Conservation (phyloP, 2,329 filamentous ascomycete genomes). For the Laburnicola sp. region DNA sequence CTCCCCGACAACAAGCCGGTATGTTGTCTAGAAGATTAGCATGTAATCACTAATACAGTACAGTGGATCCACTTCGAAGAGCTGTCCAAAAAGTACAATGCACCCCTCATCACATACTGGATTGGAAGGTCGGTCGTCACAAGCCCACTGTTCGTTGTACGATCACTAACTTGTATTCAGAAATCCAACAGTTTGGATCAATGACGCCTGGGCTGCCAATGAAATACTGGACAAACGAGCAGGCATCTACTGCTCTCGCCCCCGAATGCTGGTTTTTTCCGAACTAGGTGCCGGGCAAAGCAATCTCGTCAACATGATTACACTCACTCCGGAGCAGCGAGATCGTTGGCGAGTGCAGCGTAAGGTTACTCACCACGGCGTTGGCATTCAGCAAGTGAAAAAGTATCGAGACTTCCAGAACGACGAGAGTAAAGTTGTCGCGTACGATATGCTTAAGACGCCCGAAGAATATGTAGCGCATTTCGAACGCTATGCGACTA, state of each 20-base stretch:
- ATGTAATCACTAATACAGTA: background rate
- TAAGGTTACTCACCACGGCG: constrained; percentile 42
- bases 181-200: constrained; percentile 47
- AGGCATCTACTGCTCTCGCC: constrained; percentile 56
- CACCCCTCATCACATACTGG: constrained; percentile 60
- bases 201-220: constrained; percentile 54
- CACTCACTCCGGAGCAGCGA: constrained; percentile 31
- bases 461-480: constrained; percentile 57
- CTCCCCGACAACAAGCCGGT: constrained; percentile 57
- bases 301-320: constrained; percentile 44
- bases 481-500: constrained; percentile 58
- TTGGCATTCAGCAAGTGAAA: constrained; percentile 56
- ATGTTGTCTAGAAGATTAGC: background rate
- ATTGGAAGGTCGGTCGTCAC: constrained; percentile 44
- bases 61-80: constrained; percentile 61
- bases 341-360: constrained; percentile 38
- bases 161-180: constrained; percentile 43
- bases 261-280: constrained; percentile 52
- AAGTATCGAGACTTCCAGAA: constrained; percentile 62
- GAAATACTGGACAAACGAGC: constrained; percentile 59
- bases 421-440: constrained; percentile 61
- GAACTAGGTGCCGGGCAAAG: constrained; percentile 41
- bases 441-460: constrained; percentile 51
- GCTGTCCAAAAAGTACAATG: constrained; percentile 54
- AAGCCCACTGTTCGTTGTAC: constrained; percentile 40